Base-by-base conservation (phyloP, 768 basidiomycete species). In the Lentinus tigrinus region DNA sequence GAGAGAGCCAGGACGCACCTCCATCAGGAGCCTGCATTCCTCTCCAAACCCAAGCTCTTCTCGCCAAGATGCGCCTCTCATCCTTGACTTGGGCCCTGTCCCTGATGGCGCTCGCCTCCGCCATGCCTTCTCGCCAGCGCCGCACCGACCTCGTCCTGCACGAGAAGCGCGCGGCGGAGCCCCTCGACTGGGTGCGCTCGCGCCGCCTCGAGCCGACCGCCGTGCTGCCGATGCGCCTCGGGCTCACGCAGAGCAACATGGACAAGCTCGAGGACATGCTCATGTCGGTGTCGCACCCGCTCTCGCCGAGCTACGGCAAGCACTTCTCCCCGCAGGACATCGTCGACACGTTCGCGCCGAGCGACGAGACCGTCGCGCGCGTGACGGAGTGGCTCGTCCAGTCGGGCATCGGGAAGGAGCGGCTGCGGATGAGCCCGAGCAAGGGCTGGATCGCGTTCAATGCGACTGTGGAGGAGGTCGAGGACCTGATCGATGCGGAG, bases 371-470 rank as follows among this genome's bases (percentile, higher is more conserved):
- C 0, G 62, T 79, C 13, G 65, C 69, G 2, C 58, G 68, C 3
- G 80, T 81, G n/a, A 69, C 65, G 31, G 58, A 56, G 17, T 82
- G 81, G 80, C 66, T 81, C 17, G 42, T 67, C 3, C 67, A 70
- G 13, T 66, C 63, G 2, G 80, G 80, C 1, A 61, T 82, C 17
- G 65, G 68, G 3, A 34, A 59, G 0, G 67, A 74, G 11, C 73
- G 76, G 3, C 51, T 81, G 40, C 72, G 70, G 38, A 65, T 81
- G 21, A 70, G 75, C 16, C 60, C 67, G 28, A 76, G 72, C 60
- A 78, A 75, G 57, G 77, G 76, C 1, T 83, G 81, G 80, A 65
- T 83, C 40, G 72, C 76, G 47, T 60, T 78, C 48, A 70, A 73
- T 50, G 72, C 74, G 4, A 77, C 77, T 21, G 70, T 74, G 4